Conservation (phyloP, 257 asterid species). For the Nicotiana benthamiana region DNA sequence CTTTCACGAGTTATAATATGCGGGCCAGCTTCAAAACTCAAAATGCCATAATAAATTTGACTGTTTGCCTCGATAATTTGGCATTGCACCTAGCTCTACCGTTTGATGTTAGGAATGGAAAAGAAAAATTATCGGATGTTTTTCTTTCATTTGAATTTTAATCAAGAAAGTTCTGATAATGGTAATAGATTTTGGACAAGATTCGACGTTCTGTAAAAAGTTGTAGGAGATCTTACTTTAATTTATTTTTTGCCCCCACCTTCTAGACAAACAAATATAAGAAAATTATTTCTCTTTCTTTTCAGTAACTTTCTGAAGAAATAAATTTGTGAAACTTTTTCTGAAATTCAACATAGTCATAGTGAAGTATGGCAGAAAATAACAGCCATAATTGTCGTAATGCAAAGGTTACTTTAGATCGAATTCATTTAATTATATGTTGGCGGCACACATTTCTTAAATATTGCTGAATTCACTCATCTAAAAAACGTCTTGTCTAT, state of each 20-base stretch:
- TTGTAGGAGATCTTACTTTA: not conserved
- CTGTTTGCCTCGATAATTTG: not conserved
- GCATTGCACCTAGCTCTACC: not conserved
- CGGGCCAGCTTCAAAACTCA: not conserved
- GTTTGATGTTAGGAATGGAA: not conserved
- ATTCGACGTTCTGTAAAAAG: not conserved
- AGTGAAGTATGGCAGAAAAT: not conserved
- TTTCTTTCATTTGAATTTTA: not conserved
- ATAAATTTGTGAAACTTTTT: not conserved
- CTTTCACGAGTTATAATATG: too few species aligned
- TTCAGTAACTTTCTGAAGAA: not conserved
- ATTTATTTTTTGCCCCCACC: not conserved
- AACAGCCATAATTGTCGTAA: not conserved
- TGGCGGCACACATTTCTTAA: not conserved
- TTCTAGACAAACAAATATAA: not conserved
- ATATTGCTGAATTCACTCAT: not conserved
- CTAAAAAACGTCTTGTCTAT: not conserved
- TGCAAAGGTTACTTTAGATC: not conserved
- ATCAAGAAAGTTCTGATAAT: not conserved
- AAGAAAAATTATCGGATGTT: not conserved
- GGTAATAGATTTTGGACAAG: not conserved
- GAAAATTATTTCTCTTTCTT: not conserved
- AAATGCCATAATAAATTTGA: too few species aligned
- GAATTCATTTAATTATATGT: not conserved
- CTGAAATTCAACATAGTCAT: not conserved